A percentile compares a stretch with the other conserved stretches of the same genome.
phyloP scores from a whole-genome alignment of 495 filamentous ascomycete species.

The Aspergillus baeticus region DNA sequence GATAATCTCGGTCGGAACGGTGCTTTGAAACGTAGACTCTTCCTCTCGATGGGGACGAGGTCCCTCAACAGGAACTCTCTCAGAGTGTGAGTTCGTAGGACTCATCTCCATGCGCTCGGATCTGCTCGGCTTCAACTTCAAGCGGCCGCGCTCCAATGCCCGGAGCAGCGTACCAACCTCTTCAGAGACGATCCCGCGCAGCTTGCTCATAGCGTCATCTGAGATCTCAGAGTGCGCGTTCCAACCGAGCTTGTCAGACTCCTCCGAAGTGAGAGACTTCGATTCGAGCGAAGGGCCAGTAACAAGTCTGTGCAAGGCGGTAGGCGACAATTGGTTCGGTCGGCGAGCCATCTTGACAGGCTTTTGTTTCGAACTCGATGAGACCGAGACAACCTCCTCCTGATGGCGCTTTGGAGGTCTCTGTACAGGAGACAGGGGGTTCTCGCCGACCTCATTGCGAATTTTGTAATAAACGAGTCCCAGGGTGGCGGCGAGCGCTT shows the following conservation, averaged over 20 bases:
- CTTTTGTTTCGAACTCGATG: constrained; percentile 34
- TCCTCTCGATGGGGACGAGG: constrained; percentile 23
- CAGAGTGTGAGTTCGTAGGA: constrained; percentile 31
- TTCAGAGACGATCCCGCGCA: constrained; percentile 39
- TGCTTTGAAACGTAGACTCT: constrained; percentile 26
- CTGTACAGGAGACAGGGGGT: constrained; percentile 22
- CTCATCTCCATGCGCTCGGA: constrained; percentile 25
- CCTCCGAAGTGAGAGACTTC: constrained; percentile 36
- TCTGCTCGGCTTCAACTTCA: constrained; percentile 7
- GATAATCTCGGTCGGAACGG: constrained; percentile 35
- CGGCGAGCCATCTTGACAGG: constrained; percentile 39
- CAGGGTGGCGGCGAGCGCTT: constrained; percentile 40
- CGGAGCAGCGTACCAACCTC: constrained; percentile 37
- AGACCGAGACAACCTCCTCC: constrained; percentile 33
- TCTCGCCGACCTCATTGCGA: constrained; percentile 41
- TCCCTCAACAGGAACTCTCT: constrained; percentile 17
- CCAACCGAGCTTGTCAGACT: constrained; percentile 40
- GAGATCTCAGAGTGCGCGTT: constrained; percentile 39
- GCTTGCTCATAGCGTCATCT: constrained; percentile 38
- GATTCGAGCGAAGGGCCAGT: constrained; percentile 38
- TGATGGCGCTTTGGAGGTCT: constrained; percentile 39
- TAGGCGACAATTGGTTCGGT: constrained; percentile 32
- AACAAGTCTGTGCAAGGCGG: constrained; percentile 31
- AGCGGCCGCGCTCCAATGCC: constrained; percentile 35
- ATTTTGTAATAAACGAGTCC: constrained; percentile 45